phyloP scores from a whole-genome alignment of 371 early-diverging fungal species.

The Basidiobolus heterosporus region DNA sequence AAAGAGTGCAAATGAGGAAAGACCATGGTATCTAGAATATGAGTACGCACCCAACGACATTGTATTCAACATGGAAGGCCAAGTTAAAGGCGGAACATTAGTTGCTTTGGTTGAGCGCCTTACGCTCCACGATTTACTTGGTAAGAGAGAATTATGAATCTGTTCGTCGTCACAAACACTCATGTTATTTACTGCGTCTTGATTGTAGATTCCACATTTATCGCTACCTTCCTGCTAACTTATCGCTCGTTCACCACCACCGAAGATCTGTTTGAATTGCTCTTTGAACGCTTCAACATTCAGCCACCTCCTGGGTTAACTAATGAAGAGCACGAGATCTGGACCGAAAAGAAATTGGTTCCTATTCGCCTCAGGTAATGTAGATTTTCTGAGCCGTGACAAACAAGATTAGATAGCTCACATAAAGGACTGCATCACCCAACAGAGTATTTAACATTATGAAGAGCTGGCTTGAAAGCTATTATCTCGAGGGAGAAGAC shows the following conservation, averaged over 20 bases:
- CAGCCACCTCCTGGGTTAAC: constrained; percentile 48
- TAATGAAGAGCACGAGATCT: constrained; percentile 44
- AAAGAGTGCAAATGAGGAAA: constrained; percentile 7
- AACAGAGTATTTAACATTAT: constrained; percentile 71
- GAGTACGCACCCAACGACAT: constrained; percentile 57
- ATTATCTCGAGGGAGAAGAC: constrained; percentile 68
- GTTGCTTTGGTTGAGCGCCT: constrained; percentile 66
- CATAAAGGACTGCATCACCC: too few species aligned
- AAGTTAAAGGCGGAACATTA: constrained; percentile 79
- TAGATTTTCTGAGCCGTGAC: too few species aligned
- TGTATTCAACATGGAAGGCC: constrained; percentile 64
- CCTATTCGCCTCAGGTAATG: constrained; percentile 58
- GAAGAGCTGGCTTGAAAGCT: constrained; percentile 79
- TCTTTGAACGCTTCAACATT: constrained; percentile 56
- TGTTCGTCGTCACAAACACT: too few species aligned
- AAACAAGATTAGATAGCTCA: too few species aligned
- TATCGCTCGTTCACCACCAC: constrained; percentile 75
- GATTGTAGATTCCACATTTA: constrained; percentile 33
- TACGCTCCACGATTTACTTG: constrained; percentile 68
- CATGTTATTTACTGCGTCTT: too few species aligned
- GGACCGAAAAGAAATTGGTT: constrained; percentile 73
- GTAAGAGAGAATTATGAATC: too few species aligned
- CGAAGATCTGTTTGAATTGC: constrained; percentile 43
- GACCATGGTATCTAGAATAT: constrained; percentile 51
- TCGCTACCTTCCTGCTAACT: constrained; percentile 71